Conservation (phyloP, 2,329 filamentous ascomycete genomes). For the Parafenestella ontariensis region DNA sequence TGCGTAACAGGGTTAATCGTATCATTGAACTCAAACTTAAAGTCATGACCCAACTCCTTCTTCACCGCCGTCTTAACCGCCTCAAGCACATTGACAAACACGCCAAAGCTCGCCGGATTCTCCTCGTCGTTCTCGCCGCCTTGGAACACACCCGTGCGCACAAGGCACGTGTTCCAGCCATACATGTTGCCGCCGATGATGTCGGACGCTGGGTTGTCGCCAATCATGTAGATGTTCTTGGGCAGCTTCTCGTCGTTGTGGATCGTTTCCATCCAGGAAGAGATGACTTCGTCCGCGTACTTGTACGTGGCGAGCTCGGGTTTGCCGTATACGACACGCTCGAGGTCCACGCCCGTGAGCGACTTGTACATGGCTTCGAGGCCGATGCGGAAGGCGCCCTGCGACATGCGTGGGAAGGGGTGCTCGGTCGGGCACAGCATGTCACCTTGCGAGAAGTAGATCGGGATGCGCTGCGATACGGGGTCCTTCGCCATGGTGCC, state of each 20-base stretch:
- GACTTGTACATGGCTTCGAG: constrained; percentile 77
- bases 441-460: constrained; percentile 75
- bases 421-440: constrained; percentile 66
- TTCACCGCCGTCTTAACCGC: constrained; percentile 71
- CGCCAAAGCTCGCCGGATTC: constrained; percentile 79
- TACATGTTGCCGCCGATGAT: constrained; percentile 82
- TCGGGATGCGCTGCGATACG: constrained; percentile 70
- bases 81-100: constrained; percentile 76
- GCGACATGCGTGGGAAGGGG: constrained; percentile 72
- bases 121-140: constrained; percentile 77
- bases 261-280: constrained; percentile 77
- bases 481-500: constrained; percentile 71
- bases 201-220: constrained; percentile 76
- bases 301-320: constrained; percentile 78
- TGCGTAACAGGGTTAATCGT: constrained; percentile 72
- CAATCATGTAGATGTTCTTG: constrained; percentile 77
- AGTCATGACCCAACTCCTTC: constrained; percentile 76
- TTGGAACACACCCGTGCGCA: constrained; percentile 80
- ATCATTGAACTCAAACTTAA: constrained; percentile 76
- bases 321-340: constrained; percentile 80
- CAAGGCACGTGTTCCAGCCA: constrained; percentile 81
- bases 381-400: constrained; percentile 77
- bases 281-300: constrained; percentile 76
- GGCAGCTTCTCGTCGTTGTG: constrained; percentile 75
- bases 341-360: constrained; percentile 72